Evolutionary conservation across 2,329 filamentous ascomycete species (phyloP).

Genomic region (Colletotrichum destructivum): DNA sequence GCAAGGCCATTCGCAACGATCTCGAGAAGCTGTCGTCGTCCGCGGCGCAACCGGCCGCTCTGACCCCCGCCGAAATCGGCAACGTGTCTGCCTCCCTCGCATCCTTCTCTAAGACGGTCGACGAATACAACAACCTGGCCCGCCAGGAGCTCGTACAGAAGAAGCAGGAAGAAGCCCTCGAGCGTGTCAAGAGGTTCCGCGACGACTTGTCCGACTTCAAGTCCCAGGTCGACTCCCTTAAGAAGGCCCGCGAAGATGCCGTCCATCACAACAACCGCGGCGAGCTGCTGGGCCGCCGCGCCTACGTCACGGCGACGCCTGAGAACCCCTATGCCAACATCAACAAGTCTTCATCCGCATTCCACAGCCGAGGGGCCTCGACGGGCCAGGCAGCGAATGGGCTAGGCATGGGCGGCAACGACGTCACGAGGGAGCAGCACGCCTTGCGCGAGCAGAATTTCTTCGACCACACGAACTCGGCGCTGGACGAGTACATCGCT

Average conservation of each 20-base stretch:
- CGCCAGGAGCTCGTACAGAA: constrained; percentile 90
- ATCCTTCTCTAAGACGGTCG: constrained; percentile 88
- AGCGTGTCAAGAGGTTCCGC: constrained; percentile 89
- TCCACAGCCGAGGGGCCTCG: constrained; percentile 60
- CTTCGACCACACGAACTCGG: constrained; percentile 83
- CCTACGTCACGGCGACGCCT: constrained; percentile 83
- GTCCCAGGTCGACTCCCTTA: constrained; percentile 82
- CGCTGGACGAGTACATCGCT: constrained; percentile 94
- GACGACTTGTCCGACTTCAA: constrained; percentile 86
- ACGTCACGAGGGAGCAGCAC: constrained; percentile 82
- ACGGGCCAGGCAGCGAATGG: constrained; percentile 52
- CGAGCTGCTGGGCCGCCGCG: constrained; percentile 88
- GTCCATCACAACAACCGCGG: constrained; percentile 76
- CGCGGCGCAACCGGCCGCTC: constrained; percentile 70
- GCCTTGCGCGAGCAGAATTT: constrained; percentile 92
- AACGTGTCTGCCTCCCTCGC: constrained; percentile 85
- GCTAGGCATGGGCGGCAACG: constrained; percentile 67
- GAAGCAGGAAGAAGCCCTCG: constrained; percentile 92
- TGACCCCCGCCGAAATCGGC: constrained; percentile 71
- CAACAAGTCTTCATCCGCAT: constrained; percentile 51
- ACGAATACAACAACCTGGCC: constrained; percentile 90
- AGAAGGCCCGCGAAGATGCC: constrained; percentile 82
- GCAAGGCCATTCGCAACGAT: constrained; percentile 83
- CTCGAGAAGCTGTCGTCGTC: constrained; percentile 78
- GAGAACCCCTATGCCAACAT: constrained; percentile 91